Conservation (phyloP, 805 yeast genomes). For the Tetrapisispora taiwanensis region DNA sequence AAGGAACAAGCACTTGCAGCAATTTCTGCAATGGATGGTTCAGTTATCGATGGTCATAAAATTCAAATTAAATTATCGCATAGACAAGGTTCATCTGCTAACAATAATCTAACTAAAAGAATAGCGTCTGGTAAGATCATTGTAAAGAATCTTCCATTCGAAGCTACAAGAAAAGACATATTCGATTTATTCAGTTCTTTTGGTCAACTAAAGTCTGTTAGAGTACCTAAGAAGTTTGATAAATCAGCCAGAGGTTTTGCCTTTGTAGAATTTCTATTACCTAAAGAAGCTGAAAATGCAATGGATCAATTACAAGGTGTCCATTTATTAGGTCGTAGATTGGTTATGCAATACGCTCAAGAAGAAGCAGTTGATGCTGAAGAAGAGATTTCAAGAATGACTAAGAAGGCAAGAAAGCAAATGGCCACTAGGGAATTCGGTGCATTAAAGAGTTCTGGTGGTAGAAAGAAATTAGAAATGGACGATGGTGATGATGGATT, state of each 20-base stretch:
- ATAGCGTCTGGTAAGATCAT: constrained; percentile 63
- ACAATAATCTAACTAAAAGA: constrained; percentile 28
- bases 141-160: constrained; percentile 95
- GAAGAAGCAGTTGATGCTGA: constrained; percentile 75
- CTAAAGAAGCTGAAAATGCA: constrained; percentile 88
- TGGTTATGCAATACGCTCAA: constrained; percentile 88
- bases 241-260: constrained; percentile 95
- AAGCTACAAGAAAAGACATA: constrained; percentile 87
- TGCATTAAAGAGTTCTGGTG: constrained; percentile 58
- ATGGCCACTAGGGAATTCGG: constrained; percentile 68
- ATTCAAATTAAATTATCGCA: constrained; percentile 83
- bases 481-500: constrained; percentile 33
- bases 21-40: constrained; percentile 60
- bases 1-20: constrained; percentile 73
- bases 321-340: constrained; percentile 88
- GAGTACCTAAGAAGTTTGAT: constrained; percentile 95
- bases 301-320: constrained; percentile 92
- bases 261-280: constrained; percentile 79
- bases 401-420: constrained; percentile 72
- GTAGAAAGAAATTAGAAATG: constrained; percentile 57
- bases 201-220: constrained; percentile 87
- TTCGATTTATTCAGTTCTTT: constrained; percentile 86
- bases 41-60: constrained; percentile 78
- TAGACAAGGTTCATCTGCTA: constrained; percentile 42
- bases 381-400: constrained; percentile 84